Evolutionary conservation across 495 filamentous ascomycete genomes (phyloP), one percentile per base, ranked within the genome.

Genomic region (Neurospora sp.): DNA sequence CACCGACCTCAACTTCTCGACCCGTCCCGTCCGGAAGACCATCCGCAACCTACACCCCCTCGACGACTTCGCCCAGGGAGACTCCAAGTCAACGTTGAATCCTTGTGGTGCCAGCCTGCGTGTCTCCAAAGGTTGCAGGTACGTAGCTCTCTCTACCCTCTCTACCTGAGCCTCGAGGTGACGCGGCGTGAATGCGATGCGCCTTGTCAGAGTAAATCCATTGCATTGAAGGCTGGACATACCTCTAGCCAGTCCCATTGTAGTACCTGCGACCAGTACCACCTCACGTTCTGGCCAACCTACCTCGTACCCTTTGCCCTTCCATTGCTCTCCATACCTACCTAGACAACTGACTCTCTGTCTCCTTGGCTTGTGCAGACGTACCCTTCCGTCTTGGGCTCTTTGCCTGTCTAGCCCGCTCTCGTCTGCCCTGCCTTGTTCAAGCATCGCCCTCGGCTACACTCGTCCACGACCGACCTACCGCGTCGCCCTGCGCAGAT

Each of bases 361-460:
- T 31, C 53, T 61, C 14, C 53, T 31, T 61, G 22, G 22, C 53
- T 61, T 61, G 53, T 35, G 53, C 48, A 59, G 48, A 59, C 48
- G 48, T 59, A 59, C 53, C 45, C 53, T 65, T 65, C 27, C 27
- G 27, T 31, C 27, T 37, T 35, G 53, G 53, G 14, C 27, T 65
- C 53, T 35, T 31, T 65, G 53, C 53, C 53, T 65, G 53, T 65
- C 53, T 35, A 65, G 53, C 53, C 53, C 53, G 53, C 53, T 6
- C 8, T 35, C 27, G 27, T 37, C 27, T 65, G 70, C 69, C 73
- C 77, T 76, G 70, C 72, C 68, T 71, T 70, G 74, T 37, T 65
- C 27, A 65, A 65, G 53, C 74, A 69, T 73, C 71, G 70, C 68
- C n/a, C 74, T 73, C 71, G 70, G 74, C 73, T 77, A 75, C 73